Base-by-base conservation (phyloP, 192 early-diverging fungal genomes). In the Mortierella alpina region DNA sequence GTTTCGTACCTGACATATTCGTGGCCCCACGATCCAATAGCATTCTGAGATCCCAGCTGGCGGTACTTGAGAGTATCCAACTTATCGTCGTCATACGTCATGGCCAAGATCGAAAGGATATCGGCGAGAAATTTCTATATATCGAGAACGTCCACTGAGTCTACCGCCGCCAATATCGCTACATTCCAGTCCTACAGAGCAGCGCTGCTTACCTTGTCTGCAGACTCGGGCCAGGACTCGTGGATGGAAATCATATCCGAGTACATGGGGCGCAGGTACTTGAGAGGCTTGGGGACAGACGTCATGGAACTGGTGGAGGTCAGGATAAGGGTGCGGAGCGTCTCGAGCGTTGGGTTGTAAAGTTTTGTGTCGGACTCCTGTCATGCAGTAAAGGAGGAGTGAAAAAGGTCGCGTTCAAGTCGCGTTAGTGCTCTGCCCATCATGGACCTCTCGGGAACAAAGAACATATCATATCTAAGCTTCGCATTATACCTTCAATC, bases 261-360 rank as follows among this genome's bases (percentile, higher is more conserved):
- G 83, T 97, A 98, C 64, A 96, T 94, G 47, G 91, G 91, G 64
- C 97, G 90, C 62, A 99, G 83, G 71, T 94, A 99, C 85, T 99
- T 99, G 75, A 99, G 90, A 31, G 97, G 97, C 82, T 99, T 99
- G 58, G 98, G 97, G 6, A 98, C 98, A n/a, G 96, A 96, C 8
- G 98, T 98, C 98, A 99, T 99, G 52, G 98, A 99, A 64, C 92
- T 94, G 5, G 97, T 96, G 9, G 96, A 93, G 10, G 97, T 96
- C 59, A 96, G 93, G 83, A 99, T 98, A 22, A 94, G 69, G 12
- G 92, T 95, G 66, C 93, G 91, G 23, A 99, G 89, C 59, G 91
- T 89, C 66, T 98, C 96, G 42, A 99, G 89, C 10, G 97, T 90
- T 20, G 95, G 89, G 64, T 89, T 90, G 83, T 98, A 91, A 45